These are phyloP conservation scores for Diphasiastrum complanatum DNA, from an alignment of 83 land plant species.

Conservation along the genomic window DNA sequence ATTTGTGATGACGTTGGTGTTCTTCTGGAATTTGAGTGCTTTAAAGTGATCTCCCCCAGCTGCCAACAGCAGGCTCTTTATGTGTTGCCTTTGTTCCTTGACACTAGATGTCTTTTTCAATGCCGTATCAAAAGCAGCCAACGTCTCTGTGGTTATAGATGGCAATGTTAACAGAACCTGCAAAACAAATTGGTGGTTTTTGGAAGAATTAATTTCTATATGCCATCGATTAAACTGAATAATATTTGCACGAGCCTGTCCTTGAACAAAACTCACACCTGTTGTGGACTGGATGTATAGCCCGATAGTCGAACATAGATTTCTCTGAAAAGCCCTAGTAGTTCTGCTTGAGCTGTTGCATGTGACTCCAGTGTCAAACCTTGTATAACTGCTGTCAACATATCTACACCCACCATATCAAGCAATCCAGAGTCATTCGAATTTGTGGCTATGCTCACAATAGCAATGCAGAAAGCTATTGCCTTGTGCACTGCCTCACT, in stretches of 20 bases:
- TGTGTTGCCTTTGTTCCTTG: constrained; percentile 86
- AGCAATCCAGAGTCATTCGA: constrained; percentile 49
- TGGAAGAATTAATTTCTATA: neutral
- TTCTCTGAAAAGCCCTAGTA: constrained; percentile 74
- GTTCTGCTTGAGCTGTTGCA: constrained; percentile 67
- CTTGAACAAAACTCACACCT: constrained; percentile 35
- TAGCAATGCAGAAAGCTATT: constrained; percentile 55
- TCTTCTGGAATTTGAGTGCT: constrained; percentile 74
- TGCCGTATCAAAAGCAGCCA: constrained; percentile 75
- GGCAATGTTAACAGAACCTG: constrained; percentile 82
- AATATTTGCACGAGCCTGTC: neutral
- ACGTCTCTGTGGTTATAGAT: constrained; percentile 46
- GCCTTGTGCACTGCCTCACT: constrained; percentile 69
- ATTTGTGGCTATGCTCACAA: constrained; percentile 48
- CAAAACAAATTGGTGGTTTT: neutral
- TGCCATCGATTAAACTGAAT: neutral
- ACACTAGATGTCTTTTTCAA: constrained; percentile 69
- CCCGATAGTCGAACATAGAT: constrained; percentile 64
- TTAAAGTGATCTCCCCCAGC: constrained; percentile 73
- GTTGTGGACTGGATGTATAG: constrained; percentile 57
- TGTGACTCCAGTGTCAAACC: constrained; percentile 81
- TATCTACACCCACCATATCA: constrained; percentile 59
- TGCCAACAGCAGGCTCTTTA: constrained; percentile 64
- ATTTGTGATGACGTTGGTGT: constrained; percentile 68
- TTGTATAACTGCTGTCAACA: constrained; percentile 64